A percentile compares a stretch with the other conserved stretches of the same genome.
These are phyloP conservation scores for Blastosporella zonata DNA, from an alignment of 1,284 basidiomycete species.

Conservation along the genomic window DNA sequence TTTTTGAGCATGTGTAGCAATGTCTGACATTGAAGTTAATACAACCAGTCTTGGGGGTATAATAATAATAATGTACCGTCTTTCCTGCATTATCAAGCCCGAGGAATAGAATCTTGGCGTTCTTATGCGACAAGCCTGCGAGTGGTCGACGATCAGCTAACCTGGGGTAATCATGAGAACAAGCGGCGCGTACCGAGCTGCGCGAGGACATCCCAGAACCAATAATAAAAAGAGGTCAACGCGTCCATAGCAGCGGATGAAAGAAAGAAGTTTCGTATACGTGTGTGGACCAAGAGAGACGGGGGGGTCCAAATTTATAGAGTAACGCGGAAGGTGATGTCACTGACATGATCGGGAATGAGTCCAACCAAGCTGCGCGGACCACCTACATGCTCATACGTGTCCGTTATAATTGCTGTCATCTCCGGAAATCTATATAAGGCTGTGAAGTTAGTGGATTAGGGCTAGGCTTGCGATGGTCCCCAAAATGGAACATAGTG, in stretches of 20 bases:
- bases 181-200: constrained; percentile 70
- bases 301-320: not conserved
- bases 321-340: not conserved
- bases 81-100: constrained; percentile 99
- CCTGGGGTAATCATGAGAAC: no score
- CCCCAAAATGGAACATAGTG: no score
- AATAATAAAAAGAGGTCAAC: constrained; percentile 83
- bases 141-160: not conserved
- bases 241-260: constrained; percentile 5
- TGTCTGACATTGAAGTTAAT: constrained; percentile 54
- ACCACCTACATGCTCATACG: not conserved
- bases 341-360: not conserved
- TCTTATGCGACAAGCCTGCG: constrained; percentile 95
- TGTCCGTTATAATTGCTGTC: not conserved
- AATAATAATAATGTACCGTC: constrained; percentile 65
- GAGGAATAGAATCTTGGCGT: constrained; percentile 99
- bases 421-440: no score
- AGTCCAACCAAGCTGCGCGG: no score
- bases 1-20: constrained; percentile 99
- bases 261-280: not conserved
- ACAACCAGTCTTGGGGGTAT: not conserved
- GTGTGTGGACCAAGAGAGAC: not conserved
- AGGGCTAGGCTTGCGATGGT: no score
- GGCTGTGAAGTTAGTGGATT: no score
- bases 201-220: constrained; percentile 93